Conservation (phyloP, 2,329 filamentous ascomycete genomes). For the Aspergillus thermomutatus region DNA sequence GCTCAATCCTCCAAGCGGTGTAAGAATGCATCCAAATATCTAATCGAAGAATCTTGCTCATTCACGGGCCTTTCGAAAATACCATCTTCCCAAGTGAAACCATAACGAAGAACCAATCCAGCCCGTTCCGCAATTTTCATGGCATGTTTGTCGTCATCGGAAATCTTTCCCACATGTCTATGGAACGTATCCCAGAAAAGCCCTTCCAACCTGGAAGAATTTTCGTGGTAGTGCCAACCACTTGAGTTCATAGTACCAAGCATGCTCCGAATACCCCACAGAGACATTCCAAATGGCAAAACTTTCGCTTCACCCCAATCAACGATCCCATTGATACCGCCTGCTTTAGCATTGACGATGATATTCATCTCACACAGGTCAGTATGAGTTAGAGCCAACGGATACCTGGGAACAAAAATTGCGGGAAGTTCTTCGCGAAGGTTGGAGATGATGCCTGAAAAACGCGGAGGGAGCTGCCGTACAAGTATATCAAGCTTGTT, state of each 20-base stretch:
- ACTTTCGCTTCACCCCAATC: constrained; percentile 17
- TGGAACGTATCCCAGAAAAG: constrained; percentile 13
- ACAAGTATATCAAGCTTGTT: constrained; percentile 7
- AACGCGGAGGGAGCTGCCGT: constrained; percentile 5
- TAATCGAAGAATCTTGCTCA: constrained; percentile 9
- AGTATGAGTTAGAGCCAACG: constrained; percentile 10
- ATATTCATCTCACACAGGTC: constrained; percentile 14
- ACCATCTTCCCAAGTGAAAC: constrained; percentile 6
- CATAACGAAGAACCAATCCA: constrained; percentile 8
- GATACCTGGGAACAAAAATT: constrained; percentile 6
- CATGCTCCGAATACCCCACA: constrained; percentile 15
- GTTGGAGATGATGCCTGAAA: constrained; percentile 1
- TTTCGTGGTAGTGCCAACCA: constrained; percentile 12
- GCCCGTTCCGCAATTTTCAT: constrained; percentile 5
- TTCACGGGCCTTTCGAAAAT: constrained; percentile 2
- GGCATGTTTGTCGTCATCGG: constrained; percentile 4
- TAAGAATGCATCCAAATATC: constrained; percentile 8
- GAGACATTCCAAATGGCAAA: constrained; percentile 17
- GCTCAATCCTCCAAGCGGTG: constrained; percentile 1
- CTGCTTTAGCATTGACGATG: constrained; percentile 9
- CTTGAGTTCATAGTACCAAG: constrained; percentile 11
- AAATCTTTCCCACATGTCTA: not conserved
- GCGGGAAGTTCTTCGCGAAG: constrained; percentile 7
- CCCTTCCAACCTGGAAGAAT: constrained; percentile 3
- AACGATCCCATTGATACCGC: constrained; percentile 14